Conservation (phyloP, 345 rosid species). For the Arabidopsis arenosa region DNA sequence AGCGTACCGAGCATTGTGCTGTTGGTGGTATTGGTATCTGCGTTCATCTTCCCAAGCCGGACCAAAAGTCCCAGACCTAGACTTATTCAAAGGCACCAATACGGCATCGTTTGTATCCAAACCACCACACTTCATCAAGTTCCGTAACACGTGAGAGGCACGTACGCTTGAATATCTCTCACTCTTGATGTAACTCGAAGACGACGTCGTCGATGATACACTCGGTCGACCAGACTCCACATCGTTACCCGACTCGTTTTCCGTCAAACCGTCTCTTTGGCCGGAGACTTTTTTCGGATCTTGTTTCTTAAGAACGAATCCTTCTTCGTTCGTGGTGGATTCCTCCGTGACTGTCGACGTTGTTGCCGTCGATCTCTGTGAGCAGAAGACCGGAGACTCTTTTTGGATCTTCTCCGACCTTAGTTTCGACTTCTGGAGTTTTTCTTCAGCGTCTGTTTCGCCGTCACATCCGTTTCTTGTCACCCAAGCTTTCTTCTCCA, state of each 20-base stretch:
- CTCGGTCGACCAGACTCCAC: constrained; percentile 27
- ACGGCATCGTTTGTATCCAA: constrained; percentile 57
- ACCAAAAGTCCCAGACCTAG: constrained; percentile 38
- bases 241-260: constrained; percentile 23
- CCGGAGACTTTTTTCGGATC: constrained; percentile 6
- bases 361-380: constrained; percentile 46
- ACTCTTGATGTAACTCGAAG: constrained; percentile 42
- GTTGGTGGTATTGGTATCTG: constrained; percentile 48
- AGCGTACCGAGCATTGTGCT: constrained; percentile 47
- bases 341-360: constrained; percentile 49
- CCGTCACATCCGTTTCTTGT: constrained; percentile 29
- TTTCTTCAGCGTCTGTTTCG: constrained; percentile 11
- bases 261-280: neutral
- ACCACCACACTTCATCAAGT: constrained; percentile 59
- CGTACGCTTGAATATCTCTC: constrained; percentile 50
- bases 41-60: constrained; percentile 50
- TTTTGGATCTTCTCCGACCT: constrained; percentile 15
- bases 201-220: constrained; percentile 44
- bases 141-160: constrained; percentile 55
- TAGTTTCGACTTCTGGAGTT: constrained; percentile 19
- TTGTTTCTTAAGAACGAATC: constrained; percentile 23
- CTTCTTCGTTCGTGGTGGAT: constrained; percentile 44
- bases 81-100: constrained; percentile 47
- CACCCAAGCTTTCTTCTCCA: constrained; percentile 33
- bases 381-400: constrained; percentile 49